Conservation (phyloP, 148 eudicot species). For the Euryodendron excelsum region DNA sequence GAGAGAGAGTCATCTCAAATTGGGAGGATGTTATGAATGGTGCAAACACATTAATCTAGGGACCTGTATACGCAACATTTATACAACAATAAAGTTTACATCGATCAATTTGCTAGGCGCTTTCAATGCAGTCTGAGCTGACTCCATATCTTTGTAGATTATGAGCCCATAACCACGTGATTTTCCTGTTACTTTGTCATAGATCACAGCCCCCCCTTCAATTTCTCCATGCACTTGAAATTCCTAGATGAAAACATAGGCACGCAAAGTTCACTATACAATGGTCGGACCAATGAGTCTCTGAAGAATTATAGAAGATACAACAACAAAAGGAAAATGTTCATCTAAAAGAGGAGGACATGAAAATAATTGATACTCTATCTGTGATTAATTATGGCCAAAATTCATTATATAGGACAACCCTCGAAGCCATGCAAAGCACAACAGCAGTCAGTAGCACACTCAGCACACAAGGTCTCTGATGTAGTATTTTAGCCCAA, state of each 20-base stretch:
- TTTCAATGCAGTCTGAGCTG: constrained; percentile 51
- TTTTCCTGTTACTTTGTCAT: constrained; percentile 61
- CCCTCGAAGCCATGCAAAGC: constrained; percentile 20
- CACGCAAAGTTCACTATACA: not conserved
- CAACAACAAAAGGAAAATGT: not conserved
- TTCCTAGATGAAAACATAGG: constrained; percentile 33
- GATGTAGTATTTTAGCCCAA: constrained; percentile 76
- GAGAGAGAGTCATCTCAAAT: not conserved
- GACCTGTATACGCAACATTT: not conserved
- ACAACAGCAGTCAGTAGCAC: constrained; percentile 44
- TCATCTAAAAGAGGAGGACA: not conserved
- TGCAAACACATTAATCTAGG: not conserved
- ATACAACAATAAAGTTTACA: constrained; percentile 32
- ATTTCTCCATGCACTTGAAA: constrained; percentile 66
- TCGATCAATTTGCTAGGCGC: constrained; percentile 62
- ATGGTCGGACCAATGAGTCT: not conserved
- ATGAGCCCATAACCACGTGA: constrained; percentile 76
- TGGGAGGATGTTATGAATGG: not conserved
- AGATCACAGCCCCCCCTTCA: constrained; percentile 71
- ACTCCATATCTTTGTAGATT: constrained; percentile 59
- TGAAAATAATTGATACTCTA: constrained; percentile 3
- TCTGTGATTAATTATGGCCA: not conserved
- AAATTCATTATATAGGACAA: not conserved
- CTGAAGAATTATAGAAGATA: not conserved
- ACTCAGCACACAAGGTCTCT: constrained; percentile 84